phyloP scores from a whole-genome alignment of 805 yeast species.

The Wickerhamomyces alni region DNA sequence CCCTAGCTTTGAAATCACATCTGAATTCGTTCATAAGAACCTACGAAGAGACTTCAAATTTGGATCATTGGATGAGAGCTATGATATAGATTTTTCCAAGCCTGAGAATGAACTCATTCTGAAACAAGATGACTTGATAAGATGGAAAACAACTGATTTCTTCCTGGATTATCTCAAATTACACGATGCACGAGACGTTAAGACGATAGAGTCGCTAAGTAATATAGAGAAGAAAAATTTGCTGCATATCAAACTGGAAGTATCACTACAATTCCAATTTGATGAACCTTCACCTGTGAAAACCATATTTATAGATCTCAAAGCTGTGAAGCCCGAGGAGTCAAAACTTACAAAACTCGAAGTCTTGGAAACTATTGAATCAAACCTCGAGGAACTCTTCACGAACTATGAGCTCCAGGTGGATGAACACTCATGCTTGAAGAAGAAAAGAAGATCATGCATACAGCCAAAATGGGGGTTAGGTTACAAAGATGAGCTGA shows the following conservation, averaged over 20 bases:
- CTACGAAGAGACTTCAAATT: slow-evolving; percentile 5
- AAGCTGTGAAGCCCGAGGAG: slow-evolving; percentile 9
- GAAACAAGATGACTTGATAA: background rate
- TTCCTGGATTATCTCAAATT: slow-evolving; percentile 10
- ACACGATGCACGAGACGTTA: slow-evolving; percentile 6
- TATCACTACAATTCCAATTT: background rate
- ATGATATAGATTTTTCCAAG: slow-evolving; percentile 4
- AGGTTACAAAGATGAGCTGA: slow-evolving; percentile 16
- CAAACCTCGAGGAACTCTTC: slow-evolving; percentile 11
- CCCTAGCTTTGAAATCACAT: slow-evolving; percentile 2
- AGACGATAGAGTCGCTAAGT: background rate
- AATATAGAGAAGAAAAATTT: background rate
- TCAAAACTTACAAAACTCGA: slow-evolving; percentile 7
- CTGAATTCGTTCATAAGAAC: slow-evolving; percentile 12
- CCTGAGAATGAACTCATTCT: slow-evolving; percentile 1
- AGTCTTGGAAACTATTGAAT: slow-evolving; percentile 6
- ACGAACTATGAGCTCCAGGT: background rate
- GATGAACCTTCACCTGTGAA: background rate
- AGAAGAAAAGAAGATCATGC: slow-evolving; percentile 8
- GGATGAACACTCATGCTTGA: slow-evolving; percentile 1
- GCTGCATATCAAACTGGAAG: background rate
- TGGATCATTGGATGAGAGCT: background rate
- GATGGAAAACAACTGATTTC: slow-evolving; percentile 15
- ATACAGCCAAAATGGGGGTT: slow-evolving; percentile 19
- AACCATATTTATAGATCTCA: slow-evolving; percentile 5